These are phyloP conservation scores for Cladorrhinum sp. DNA, from an alignment of 2,329 filamentous ascomycete genomes.

Conservation along the genomic window DNA sequence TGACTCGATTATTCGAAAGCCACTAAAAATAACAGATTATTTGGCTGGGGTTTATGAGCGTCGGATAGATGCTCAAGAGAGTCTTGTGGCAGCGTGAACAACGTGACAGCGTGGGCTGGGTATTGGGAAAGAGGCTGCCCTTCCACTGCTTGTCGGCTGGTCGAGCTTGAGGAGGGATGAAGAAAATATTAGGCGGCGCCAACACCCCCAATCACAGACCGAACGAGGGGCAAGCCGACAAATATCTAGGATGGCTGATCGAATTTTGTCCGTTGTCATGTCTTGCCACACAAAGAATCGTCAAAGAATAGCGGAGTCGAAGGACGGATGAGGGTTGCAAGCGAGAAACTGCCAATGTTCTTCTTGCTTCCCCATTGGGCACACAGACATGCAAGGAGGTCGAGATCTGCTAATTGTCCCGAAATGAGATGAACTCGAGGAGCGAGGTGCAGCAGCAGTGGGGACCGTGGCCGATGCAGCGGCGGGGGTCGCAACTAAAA, in stretches of 20 bases:
- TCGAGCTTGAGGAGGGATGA: not conserved
- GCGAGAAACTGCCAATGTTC: slow-evolving; percentile 7
- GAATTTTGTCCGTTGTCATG: not conserved
- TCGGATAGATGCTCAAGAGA: not conserved
- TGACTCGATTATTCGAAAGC: not conserved
- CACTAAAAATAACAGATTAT: not conserved
- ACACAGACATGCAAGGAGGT: not conserved
- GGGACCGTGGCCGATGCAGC: not conserved
- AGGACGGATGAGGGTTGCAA: not conserved
- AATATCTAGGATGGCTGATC: slow-evolving; percentile 1
- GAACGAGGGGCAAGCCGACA: slow-evolving; percentile 4
- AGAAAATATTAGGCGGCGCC: not conserved
- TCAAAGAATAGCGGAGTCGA: not conserved
- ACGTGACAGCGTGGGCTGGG: not conserved
- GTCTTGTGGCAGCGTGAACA: not conserved
- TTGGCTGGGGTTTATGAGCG: not conserved
- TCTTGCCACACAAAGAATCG: slow-evolving; percentile 6
- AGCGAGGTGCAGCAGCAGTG: not conserved
- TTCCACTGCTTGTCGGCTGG: not conserved
- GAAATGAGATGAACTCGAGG: not conserved
- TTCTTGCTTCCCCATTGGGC: not conserved
- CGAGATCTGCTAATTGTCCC: not conserved
- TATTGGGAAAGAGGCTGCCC: not conserved
- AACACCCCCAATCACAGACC: not conserved
- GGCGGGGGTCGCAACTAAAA: not conserved